These are phyloP conservation scores for Neonectria faginata DNA, from an alignment of 2,329 filamentous ascomycete species.

Conservation along the genomic window DNA sequence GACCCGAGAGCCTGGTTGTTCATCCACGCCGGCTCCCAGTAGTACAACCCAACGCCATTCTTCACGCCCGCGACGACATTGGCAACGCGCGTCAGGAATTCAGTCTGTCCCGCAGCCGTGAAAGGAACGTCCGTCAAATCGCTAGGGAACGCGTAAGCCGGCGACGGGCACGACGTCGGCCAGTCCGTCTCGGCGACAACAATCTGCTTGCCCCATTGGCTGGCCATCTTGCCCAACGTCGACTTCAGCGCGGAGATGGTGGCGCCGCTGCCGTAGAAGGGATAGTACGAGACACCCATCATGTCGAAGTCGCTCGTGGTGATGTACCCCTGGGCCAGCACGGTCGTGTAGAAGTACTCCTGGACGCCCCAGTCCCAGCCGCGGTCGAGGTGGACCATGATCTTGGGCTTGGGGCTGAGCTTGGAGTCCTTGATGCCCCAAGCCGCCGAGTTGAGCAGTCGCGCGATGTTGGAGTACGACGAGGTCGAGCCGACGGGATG, in stretches of 20 bases:
- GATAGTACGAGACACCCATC: conserved; percentile 80
- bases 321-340: conserved; percentile 65
- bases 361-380: conserved; percentile 79
- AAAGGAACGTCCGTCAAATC: conserved; percentile 72
- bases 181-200: conserved; percentile 79
- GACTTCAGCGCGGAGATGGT: conserved; percentile 68
- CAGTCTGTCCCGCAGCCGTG: conserved; percentile 70
- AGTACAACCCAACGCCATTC: conserved; percentile 72
- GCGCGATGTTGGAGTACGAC: conserved; percentile 70
- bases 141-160: conserved; percentile 68
- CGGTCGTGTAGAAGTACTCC: conserved; percentile 72
- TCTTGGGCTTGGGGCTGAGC: conserved; percentile 68
- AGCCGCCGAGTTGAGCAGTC: conserved; percentile 72
- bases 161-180: conserved; percentile 72
- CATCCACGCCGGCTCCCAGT: conserved; percentile 81
- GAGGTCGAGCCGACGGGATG: conserved; percentile 69
- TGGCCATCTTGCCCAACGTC: conserved; percentile 69
- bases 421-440: conserved; percentile 73
- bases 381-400: conserved; percentile 81
- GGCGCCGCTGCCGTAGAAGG: conserved; percentile 73
- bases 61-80: conserved; percentile 64
- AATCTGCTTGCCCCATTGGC: conserved; percentile 72
- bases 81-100: conserved; percentile 71
- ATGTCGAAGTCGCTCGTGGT: conserved; percentile 71
- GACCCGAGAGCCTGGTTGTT: conserved; percentile 73